Evolutionary conservation across 1,284 basidiomycete species (phyloP).

Genomic region (Agroathelia rolfsii): DNA sequence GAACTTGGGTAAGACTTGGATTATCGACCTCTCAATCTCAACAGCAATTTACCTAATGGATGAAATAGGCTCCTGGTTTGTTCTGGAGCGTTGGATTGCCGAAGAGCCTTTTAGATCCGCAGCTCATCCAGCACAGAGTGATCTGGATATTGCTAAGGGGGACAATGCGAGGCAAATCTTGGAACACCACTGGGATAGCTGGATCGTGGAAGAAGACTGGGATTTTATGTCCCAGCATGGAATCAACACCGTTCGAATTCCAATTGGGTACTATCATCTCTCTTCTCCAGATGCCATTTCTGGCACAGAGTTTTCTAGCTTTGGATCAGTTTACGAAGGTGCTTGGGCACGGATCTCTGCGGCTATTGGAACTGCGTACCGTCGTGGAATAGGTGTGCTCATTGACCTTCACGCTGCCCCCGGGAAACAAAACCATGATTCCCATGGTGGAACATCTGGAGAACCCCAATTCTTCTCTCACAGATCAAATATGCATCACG

Average conservation of each 20-base stretch:
- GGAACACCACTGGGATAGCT: conserved; percentile 76
- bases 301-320: conserved; percentile 65
- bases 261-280: conserved; percentile 75
- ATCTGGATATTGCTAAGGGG: conserved; percentile 67
- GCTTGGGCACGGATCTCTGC: conserved; percentile 66
- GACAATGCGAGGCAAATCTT: conserved; percentile 49
- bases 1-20: conserved; percentile 55
- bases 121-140: conserved; percentile 50
- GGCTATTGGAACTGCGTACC: conserved; percentile 56
- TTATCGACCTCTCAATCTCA: conserved; percentile 2
- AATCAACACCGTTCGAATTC: conserved; percentile 78
- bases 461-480: conserved; percentile 39
- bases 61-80: conserved; percentile 63
- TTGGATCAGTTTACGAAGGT: conserved; percentile 50
- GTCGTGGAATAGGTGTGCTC: conserved; percentile 68
- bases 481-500: conserved; percentile 43
- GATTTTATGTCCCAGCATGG: conserved; percentile 66
- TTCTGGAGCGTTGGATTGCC: conserved; percentile 68
- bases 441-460: conserved; percentile 57
- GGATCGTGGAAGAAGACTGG: conserved; percentile 66
- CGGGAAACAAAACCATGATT: conserved; percentile 65
- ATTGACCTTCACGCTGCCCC: conserved; percentile 69
- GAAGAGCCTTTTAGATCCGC: conserved; percentile 47
- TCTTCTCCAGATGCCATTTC: conserved; percentile 50
- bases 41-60: too few relatives aligned